phyloP scores from a whole-genome alignment of 2,329 filamentous ascomycete genomes.

The Pezicula radicicola region DNA sequence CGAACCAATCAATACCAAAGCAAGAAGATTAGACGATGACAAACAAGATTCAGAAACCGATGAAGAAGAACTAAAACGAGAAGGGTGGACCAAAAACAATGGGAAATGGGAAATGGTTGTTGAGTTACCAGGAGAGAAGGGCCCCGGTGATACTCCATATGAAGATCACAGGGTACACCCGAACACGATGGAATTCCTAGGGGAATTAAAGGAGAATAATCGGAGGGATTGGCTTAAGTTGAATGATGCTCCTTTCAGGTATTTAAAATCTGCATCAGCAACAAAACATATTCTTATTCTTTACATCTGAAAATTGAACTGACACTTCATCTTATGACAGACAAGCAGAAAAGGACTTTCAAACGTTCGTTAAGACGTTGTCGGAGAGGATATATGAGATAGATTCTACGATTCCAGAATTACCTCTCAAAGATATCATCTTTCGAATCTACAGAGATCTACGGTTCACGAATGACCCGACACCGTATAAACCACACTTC shows the following conservation, averaged over 20 bases:
- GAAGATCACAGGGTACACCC: slow-evolving; percentile 50
- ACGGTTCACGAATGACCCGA: slow-evolving; percentile 78
- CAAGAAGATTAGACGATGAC: neutral
- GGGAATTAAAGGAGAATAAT: slow-evolving; percentile 58
- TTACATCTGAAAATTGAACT: no score
- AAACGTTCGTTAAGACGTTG: slow-evolving; percentile 70
- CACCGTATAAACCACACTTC: slow-evolving; percentile 84
- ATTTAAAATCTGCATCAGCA: neutral
- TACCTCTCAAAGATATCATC: slow-evolving; percentile 81
- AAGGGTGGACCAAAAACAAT: slow-evolving; percentile 8
- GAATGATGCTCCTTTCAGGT: slow-evolving; percentile 28
- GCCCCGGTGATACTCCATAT: slow-evolving; percentile 43
- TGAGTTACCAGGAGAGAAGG: slow-evolving; percentile 38
- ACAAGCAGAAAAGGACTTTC: slow-evolving; percentile 75
- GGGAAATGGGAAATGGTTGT: slow-evolving; percentile 29
- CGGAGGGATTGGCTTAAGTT: slow-evolving; percentile 56
- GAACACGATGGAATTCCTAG: slow-evolving; percentile 56
- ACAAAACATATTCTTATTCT: slow-evolving; percentile 49
- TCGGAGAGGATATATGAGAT: slow-evolving; percentile 67
- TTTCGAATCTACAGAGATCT: slow-evolving; percentile 88
- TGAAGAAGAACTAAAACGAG: slow-evolving; percentile 4
- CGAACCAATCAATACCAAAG: no score
- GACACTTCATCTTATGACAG: no score
- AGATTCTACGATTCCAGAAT: slow-evolving; percentile 81
- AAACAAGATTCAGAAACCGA: slow-evolving; percentile 2